Evolutionary conservation across 176 grass and related monocot species (phyloP).

Genomic region (Musa schizocarpa): DNA sequence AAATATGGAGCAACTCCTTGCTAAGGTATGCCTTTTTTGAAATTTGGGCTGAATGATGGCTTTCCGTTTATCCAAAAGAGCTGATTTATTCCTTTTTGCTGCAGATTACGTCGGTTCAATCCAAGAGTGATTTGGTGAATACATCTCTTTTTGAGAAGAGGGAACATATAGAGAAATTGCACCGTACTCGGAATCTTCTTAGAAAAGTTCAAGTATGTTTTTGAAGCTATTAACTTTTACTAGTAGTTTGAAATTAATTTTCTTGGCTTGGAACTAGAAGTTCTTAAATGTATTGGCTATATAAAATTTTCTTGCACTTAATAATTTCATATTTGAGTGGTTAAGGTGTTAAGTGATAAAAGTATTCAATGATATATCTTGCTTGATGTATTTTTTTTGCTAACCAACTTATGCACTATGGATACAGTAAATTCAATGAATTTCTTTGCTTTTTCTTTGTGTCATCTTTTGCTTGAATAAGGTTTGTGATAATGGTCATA

Average conservation of each 20-base stretch:
- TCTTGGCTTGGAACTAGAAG: neutral
- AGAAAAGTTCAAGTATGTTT: conserved; percentile 91
- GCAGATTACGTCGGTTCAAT: conserved; percentile 94
- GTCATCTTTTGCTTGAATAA: neutral
- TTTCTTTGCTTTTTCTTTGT: neutral
- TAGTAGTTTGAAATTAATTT: neutral
- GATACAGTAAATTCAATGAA: neutral
- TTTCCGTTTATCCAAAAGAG: conserved; percentile 18
- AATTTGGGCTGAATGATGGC: conserved; percentile 6
- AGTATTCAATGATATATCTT: neutral
- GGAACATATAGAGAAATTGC: conserved; percentile 97
- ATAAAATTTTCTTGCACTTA: too few relatives aligned
- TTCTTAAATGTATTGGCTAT: neutral
- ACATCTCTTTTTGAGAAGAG: conserved; percentile 95
- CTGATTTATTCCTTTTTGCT: neutral
- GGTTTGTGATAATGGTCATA: too few relatives aligned
- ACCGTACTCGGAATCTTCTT: conserved; percentile 88
- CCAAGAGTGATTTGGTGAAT: conserved; percentile 87
- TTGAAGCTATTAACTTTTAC: neutral
- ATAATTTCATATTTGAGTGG: neutral
- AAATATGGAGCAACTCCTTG: conserved; percentile 92
- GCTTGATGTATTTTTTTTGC: neutral
- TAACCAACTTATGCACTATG: neutral
- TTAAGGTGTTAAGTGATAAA: neutral
- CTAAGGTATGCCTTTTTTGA: conserved; percentile 42